Conservation (phyloP, 192 early-diverging fungal species). For the Umbelopsis vinacea region DNA sequence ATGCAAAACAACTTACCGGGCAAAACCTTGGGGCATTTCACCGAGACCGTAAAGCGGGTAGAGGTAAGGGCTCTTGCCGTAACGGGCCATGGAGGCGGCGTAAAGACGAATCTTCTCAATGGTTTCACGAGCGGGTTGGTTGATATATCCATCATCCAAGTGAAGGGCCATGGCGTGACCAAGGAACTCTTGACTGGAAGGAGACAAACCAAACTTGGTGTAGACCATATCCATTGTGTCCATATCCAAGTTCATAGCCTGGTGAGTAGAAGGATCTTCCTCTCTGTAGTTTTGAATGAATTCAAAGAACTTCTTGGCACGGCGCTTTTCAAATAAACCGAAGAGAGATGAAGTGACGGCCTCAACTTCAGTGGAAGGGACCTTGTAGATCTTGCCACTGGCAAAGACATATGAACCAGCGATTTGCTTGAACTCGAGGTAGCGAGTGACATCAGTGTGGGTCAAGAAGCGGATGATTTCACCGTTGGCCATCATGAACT, state of each 20-base stretch:
- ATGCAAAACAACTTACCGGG: slow-evolving; percentile 56
- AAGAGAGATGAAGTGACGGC: slow-evolving; percentile 84
- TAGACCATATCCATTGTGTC: slow-evolving; percentile 86
- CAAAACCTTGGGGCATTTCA: slow-evolving; percentile 98
- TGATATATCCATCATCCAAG: slow-evolving; percentile 84
- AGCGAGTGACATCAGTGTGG: slow-evolving; percentile 97
- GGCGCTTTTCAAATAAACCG: slow-evolving; percentile 94
- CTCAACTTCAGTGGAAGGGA: slow-evolving; percentile 89
- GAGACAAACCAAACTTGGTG: slow-evolving; percentile 88
- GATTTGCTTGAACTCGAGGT: slow-evolving; percentile 97
- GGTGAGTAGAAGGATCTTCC: slow-evolving; percentile 81
- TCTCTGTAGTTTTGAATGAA: slow-evolving; percentile 92
- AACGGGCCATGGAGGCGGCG: slow-evolving; percentile 87
- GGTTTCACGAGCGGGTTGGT: slow-evolving; percentile 78
- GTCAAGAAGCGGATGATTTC: slow-evolving; percentile 96
- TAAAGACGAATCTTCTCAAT: slow-evolving; percentile 93
- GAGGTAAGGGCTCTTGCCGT: slow-evolving; percentile 97
- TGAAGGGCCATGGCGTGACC: slow-evolving; percentile 98
- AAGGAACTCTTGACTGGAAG: slow-evolving; percentile 96
- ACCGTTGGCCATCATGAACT: slow-evolving; percentile 99
- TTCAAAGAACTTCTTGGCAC: slow-evolving; percentile 94
- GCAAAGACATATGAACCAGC: slow-evolving; percentile 92
- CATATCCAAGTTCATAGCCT: slow-evolving; percentile 76
- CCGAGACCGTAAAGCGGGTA: slow-evolving; percentile 98
- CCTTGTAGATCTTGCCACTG: slow-evolving; percentile 92